Percentiles rank a stretch among this genome's conserved stretches.
Conservation (phyloP, 352 stramenopile genomes). For the Ophiocytium majus region DNA sequence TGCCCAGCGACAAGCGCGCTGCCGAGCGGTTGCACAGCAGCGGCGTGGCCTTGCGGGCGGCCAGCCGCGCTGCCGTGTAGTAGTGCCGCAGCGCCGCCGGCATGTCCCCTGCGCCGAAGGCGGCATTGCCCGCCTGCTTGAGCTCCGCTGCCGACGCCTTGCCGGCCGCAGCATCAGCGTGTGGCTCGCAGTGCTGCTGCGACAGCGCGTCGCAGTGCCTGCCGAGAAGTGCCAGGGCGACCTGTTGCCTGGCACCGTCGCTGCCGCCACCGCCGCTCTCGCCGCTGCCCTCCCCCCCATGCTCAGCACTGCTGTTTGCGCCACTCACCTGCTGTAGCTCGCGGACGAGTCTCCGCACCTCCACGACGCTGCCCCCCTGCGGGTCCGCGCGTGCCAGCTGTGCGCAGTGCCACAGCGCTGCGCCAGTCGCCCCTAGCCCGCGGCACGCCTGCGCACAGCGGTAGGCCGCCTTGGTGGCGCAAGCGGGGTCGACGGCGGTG, state of each 20-base stretch:
- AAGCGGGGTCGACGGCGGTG: background rate
- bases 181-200: too few species aligned
- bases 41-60: too few species aligned
- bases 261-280: background rate
- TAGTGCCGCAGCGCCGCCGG: background rate
- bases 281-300: background rate
- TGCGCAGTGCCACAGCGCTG: background rate
- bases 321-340: background rate
- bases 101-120: background rate
- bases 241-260: background rate
- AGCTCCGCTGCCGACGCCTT: background rate
- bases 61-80: background rate
- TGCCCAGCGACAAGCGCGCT: background rate
- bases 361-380: background rate
- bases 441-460: background rate
- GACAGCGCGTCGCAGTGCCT: too few species aligned
- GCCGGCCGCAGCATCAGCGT: too few species aligned
- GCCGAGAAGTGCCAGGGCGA: too few species aligned
- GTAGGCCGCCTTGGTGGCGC: background rate
- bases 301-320: background rate
- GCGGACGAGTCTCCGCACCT: background rate
- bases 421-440: background rate
- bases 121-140: background rate
- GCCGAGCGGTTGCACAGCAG: background rate
- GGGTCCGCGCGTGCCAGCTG: background rate